A percentile compares a stretch with the other conserved stretches of the same genome.
Evolutionary conservation across 768 basidiomycete species (phyloP).

Genomic region (Suillus sp.): DNA sequence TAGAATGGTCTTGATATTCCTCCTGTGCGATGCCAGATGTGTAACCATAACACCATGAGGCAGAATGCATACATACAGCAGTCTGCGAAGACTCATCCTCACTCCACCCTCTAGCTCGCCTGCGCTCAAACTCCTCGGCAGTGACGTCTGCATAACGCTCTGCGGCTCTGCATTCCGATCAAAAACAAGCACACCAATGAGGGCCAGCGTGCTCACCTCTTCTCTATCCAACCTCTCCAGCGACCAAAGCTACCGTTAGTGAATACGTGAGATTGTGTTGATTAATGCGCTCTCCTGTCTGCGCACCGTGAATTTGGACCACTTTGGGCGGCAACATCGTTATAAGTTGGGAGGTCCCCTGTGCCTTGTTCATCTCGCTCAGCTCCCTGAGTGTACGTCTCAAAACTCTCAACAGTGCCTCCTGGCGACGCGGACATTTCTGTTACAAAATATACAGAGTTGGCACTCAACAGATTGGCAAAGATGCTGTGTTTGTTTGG

Average conservation of each 20-base stretch:
- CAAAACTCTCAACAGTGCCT: conserved; percentile 27
- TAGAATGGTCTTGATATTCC: conserved; percentile 12
- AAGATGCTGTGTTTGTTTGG: neutral
- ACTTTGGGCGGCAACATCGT: conserved; percentile 73
- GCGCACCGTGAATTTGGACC: conserved; percentile 81
- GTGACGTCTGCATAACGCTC: conserved; percentile 74
- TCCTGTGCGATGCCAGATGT: conserved; percentile 15
- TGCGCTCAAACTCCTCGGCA: conserved; percentile 54
- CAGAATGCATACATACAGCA: conserved; percentile 20
- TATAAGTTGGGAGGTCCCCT: conserved; percentile 75
- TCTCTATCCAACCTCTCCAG: conserved; percentile 89
- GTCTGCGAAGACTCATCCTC: conserved; percentile 34
- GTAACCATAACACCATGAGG: conserved; percentile 1
- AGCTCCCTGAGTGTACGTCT: conserved; percentile 31
- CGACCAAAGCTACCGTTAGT: conserved; percentile 67
- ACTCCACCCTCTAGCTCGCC: conserved; percentile 74
- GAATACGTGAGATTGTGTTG: conserved; percentile 13
- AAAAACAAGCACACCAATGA: conserved; percentile 10
- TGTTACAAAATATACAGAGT: neutral
- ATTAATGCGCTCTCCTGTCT: conserved; percentile 9
- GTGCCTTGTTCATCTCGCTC: conserved; percentile 46
- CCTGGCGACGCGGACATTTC: neutral
- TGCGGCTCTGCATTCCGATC: conserved; percentile 59
- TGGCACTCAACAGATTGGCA: neutral
- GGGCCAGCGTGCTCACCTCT: conserved; percentile 50